A percentile compares a stretch with the other conserved stretches of the same genome.
Conservation (phyloP, 179 eudicot species). For the Pouteria campechiana region DNA sequence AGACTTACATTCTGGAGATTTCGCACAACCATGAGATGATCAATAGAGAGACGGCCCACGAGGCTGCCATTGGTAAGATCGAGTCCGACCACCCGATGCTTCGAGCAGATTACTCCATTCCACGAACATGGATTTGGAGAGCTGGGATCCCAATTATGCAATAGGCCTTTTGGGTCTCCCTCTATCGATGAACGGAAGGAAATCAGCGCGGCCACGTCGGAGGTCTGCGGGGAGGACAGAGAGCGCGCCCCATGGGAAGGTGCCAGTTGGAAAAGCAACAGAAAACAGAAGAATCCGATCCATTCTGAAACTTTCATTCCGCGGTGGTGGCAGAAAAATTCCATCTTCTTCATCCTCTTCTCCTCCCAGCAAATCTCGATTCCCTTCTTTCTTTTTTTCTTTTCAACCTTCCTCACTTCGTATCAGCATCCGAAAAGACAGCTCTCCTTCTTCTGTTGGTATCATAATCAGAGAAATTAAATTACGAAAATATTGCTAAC, state of each 20-base stretch:
- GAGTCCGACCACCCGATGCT: constrained; percentile 10
- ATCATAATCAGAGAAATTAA: no score
- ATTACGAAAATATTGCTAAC: no score
- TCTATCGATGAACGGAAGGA: constrained; percentile 35
- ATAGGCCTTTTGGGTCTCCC: constrained; percentile 22
- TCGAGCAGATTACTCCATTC: constrained; percentile 28
- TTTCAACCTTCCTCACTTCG: constrained; percentile 1
- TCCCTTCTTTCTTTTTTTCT: no score
- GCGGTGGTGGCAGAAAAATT: no score
- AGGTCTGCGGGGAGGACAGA: no score
- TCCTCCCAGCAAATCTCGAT: no score
- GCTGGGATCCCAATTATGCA: constrained; percentile 16
- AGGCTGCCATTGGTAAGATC: constrained; percentile 26
- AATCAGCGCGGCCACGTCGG: constrained; percentile 12
- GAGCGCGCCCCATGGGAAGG: no score
- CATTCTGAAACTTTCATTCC: no score
- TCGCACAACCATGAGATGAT: constrained; percentile 18
- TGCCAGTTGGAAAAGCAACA: no score
- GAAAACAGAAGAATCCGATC: no score
- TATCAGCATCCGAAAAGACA: not conserved
- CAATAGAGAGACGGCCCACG: constrained; percentile 21
- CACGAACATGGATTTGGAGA: constrained; percentile 31
- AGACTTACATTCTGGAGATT: constrained; percentile 15
- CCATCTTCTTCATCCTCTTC: no score
- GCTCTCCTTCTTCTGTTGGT: constrained; percentile 7